Percentiles rank a stretch among this genome's conserved stretches.
Conservation (phyloP, 768 basidiomycete genomes). For the Asterophora lycoperdoides region DNA sequence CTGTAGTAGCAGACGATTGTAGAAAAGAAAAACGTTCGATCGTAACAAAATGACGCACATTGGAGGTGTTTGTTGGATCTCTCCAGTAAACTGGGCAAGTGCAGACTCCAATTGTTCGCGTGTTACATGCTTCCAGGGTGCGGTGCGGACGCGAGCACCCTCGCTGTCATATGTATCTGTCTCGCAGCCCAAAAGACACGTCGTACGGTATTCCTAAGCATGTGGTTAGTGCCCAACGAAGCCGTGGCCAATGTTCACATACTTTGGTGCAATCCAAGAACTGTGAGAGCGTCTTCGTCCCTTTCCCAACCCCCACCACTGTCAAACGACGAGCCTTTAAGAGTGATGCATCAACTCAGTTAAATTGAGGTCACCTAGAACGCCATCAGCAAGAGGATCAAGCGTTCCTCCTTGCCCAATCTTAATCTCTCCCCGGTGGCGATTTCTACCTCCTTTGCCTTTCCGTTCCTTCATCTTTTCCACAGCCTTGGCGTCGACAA, state of each 20-base stretch:
- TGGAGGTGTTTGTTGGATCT: constrained; percentile 88
- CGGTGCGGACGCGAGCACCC: constrained; percentile 72
- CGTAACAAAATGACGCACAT: constrained; percentile 51
- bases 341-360: constrained; percentile 1
- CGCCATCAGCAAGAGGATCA: constrained; percentile 95
- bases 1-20: constrained; percentile 35
- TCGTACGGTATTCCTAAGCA: constrained; percentile 82
- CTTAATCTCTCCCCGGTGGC: constrained; percentile 55
- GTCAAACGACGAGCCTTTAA: constrained; percentile 2
- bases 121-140: constrained; percentile 83
- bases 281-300: constrained; percentile 78
- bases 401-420: constrained; percentile 93
- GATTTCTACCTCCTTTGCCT: constrained; percentile 41
- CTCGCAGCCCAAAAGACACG: constrained; percentile 87
- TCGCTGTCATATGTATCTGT: constrained; percentile 94
- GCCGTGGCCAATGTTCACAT: neutral
- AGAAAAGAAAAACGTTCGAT: neutral
- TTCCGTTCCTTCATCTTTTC: constrained; percentile 51
- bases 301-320: constrained; percentile 90
- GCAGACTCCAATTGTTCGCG: constrained; percentile 64
- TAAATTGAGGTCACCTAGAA: constrained; percentile 58
- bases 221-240: neutral
- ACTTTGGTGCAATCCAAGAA: constrained; percentile 93
- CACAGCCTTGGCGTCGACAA: constrained; percentile 46
- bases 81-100: constrained; percentile 73